A percentile compares a stretch with the other conserved stretches of the same genome.
Evolutionary conservation across 495 filamentous ascomycete genomes (phyloP).

Genomic region (Podospora bellae-mahoneyi): DNA sequence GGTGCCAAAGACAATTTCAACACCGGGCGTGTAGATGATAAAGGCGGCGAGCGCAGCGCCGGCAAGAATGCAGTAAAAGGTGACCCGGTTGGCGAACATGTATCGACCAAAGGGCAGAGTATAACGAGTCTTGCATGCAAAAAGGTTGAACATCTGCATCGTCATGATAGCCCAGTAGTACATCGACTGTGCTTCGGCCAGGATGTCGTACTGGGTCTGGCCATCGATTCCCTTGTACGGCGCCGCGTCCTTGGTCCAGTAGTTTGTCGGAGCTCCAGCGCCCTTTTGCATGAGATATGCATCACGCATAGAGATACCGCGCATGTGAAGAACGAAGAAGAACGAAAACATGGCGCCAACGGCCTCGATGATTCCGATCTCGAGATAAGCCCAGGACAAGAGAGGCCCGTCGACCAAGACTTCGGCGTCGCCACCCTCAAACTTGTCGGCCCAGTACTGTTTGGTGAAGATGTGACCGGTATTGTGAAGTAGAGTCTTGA

Average conservation of each 20-base stretch:
- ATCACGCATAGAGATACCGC: constrained; percentile 18
- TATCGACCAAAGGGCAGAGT: constrained; percentile 22
- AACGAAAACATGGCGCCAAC: constrained; percentile 18
- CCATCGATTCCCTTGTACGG: constrained; percentile 32
- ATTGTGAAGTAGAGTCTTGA: constrained; percentile 20
- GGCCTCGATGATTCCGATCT: constrained; percentile 23
- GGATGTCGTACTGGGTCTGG: constrained; percentile 29
- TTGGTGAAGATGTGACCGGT: constrained; percentile 22
- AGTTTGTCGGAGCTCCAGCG: constrained; percentile 25
- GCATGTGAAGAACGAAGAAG: constrained; percentile 18
- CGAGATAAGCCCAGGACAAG: constrained; percentile 26
- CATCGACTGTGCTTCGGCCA: constrained; percentile 34
- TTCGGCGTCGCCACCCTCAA: constrained; percentile 32
- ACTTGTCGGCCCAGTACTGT: constrained; percentile 30
- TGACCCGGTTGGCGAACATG: constrained; percentile 24
- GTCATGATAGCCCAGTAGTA: constrained; percentile 38
- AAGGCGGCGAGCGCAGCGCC: constrained; percentile 24
- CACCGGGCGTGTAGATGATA: constrained; percentile 24
- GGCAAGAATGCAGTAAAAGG: constrained; percentile 29
- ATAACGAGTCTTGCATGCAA: constrained; percentile 21
- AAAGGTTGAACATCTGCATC: constrained; percentile 30
- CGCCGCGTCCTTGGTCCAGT: constrained; percentile 26
- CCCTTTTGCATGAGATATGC: constrained; percentile 32
- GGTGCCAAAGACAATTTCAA: constrained; percentile 23
- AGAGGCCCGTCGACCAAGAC: constrained; percentile 33